phyloP scores from a whole-genome alignment of 164 flowering plant species.

The Liquidambar formosana region DNA sequence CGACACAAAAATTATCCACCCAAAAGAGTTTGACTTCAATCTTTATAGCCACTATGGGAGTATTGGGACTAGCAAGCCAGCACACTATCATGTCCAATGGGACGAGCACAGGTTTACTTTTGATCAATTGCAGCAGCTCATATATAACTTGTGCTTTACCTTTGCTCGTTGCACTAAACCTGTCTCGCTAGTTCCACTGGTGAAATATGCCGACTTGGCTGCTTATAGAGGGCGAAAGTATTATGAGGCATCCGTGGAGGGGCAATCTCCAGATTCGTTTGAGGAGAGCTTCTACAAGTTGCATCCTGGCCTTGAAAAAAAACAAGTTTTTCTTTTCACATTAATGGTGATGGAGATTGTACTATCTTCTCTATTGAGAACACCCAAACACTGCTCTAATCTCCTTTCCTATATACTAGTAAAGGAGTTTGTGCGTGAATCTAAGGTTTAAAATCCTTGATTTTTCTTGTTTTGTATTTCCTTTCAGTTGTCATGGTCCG shows the following conservation, averaged over 20 bases:
- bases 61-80: constrained; percentile 83
- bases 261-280: constrained; percentile 18
- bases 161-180: constrained; percentile 85
- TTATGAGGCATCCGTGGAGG: constrained; percentile 51
- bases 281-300: constrained; percentile 33
- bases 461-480: no score
- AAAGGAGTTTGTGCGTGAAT: no score
- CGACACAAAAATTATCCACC: constrained; percentile 48
- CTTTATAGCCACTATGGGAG: constrained; percentile 72
- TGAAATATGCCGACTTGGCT: constrained; percentile 74
- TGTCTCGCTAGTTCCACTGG: constrained; percentile 77
- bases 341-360: no score
- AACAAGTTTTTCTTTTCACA: constrained; percentile 46
- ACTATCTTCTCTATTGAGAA: no score
- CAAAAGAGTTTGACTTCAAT: constrained; percentile 70
- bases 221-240: constrained; percentile 74
- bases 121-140: constrained; percentile 60
- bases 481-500: no score
- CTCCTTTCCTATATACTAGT: no score
- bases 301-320: constrained; percentile 41
- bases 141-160: constrained; percentile 77
- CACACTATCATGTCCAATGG: constrained; percentile 68
- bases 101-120: constrained; percentile 69
- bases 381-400: no score
- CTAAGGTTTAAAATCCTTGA: no score